Base-by-base conservation (phyloP, 768 basidiomycete species). In the Cystobasidium ongulense region DNA sequence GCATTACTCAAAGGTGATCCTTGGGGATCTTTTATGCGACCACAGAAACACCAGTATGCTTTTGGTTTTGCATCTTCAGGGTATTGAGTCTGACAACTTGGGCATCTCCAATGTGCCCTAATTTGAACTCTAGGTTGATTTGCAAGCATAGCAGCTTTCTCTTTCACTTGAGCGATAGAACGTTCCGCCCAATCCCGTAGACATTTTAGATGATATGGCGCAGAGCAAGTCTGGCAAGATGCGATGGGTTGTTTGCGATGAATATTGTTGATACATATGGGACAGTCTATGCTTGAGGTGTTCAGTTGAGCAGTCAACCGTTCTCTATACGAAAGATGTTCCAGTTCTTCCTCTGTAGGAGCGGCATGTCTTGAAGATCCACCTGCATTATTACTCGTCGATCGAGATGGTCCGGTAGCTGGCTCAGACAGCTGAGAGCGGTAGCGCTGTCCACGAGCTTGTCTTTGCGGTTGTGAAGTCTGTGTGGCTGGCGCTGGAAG, bases 201-300 rank as follows among this genome's bases (percentile, higher is more conserved):
- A 78, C 95, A 97, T 77, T 88, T 89, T 27, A 95, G 83, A 81
- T 98, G 95, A 78, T 96, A 93, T 0, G 90, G 87, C 13, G 87
- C 90, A 88, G 90, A 95, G 78, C 95, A 98, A 57, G 75, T 78
- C 10, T 88, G 87, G 80, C 95, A 97, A 0, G 90, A 92, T 90
- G 92, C 94, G 0, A 88, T 91, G 1, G 86, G 85, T 70, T 95
- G 88, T 1, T 86, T 86, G 1, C 92, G 92, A 38, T 87, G 86
- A 50, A 97, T 87, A 0, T 88, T 75, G 38, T 85, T 86, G 81
- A 93, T 93, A 80, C 95, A 98, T 76, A 81, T 78, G n/a, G 76
- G 68, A 72, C 81, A 80, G 89, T 94, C 23, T 29, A 75, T 63
- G 18, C 90, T 92, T 78, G 91, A 90, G 0, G 87, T 85, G 75